phyloP scores from a whole-genome alignment of 2,329 filamentous ascomycete genomes.

The Clonostachys chloroleuca region DNA sequence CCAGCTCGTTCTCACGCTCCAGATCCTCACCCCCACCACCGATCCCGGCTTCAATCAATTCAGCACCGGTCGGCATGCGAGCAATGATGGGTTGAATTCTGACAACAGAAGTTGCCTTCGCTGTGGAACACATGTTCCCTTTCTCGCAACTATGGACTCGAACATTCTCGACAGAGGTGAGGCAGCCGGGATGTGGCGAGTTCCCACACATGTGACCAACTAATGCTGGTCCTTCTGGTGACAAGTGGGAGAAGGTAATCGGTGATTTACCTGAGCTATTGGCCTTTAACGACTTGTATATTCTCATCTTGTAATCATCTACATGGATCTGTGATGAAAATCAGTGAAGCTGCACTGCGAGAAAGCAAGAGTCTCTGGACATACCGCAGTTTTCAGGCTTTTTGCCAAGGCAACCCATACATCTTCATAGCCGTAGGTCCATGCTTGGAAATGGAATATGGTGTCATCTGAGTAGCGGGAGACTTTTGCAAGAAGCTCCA shows the following conservation, averaged over 20 bases:
- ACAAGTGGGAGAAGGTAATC: slow-evolving; percentile 30
- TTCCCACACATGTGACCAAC: slow-evolving; percentile 76
- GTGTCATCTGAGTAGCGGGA: slow-evolving; percentile 66
- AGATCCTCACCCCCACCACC: slow-evolving; percentile 79
- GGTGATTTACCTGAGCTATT: not conserved
- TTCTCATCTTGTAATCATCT: slow-evolving; percentile 70
- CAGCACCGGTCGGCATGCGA: slow-evolving; percentile 51
- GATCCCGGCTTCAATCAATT: slow-evolving; percentile 69
- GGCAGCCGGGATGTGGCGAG: slow-evolving; percentile 60
- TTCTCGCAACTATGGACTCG: slow-evolving; percentile 85
- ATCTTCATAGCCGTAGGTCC: slow-evolving; percentile 89
- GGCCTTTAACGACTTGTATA: slow-evolving; percentile 63
- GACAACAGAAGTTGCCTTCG: slow-evolving; percentile 50
- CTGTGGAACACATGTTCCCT: slow-evolving; percentile 54
- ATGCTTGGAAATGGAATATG: slow-evolving; percentile 78
- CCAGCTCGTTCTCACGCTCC: slow-evolving; percentile 62
- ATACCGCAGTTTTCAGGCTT: slow-evolving; percentile 59
- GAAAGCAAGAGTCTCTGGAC: not conserved
- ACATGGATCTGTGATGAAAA: slow-evolving; percentile 62
- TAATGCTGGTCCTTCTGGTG: slow-evolving; percentile 61
- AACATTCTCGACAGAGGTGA: slow-evolving; percentile 59
- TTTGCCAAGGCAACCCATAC: slow-evolving; percentile 81
- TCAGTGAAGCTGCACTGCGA: not conserved
- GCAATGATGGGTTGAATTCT: slow-evolving; percentile 77
- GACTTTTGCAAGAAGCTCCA: slow-evolving; percentile 68